These are phyloP conservation scores for Sporothrix variecibatus DNA, from an alignment of 2,329 filamentous ascomycete species.

Conservation along the genomic window DNA sequence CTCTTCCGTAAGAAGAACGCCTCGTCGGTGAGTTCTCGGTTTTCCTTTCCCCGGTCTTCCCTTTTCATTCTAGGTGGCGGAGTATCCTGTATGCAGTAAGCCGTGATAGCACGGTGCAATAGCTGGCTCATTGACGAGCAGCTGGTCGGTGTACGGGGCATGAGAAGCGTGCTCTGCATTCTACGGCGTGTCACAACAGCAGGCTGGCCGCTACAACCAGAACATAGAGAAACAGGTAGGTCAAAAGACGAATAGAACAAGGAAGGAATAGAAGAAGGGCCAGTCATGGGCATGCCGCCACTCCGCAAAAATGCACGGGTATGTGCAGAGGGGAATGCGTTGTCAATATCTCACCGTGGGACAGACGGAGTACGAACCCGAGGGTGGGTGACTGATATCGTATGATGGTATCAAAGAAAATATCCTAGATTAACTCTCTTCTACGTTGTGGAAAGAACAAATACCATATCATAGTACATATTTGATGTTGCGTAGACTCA, in stretches of 20 bases:
- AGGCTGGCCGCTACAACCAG: background rate
- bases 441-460: too few species aligned
- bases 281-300: background rate
- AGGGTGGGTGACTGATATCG: background rate
- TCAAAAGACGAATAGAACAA: background rate
- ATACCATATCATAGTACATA: too few species aligned
- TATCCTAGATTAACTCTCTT: too few species aligned
- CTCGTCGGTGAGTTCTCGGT: background rate
- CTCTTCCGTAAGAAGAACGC: background rate
- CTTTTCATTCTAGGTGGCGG: background rate
- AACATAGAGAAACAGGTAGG: too few species aligned
- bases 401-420: background rate
- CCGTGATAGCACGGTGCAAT: background rate
- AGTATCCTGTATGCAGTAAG: background rate
- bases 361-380: background rate
- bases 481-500: too few species aligned
- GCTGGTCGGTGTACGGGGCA: background rate
- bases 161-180: background rate
- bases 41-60: background rate
- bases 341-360: constrained; percentile 6
- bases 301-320: background rate
- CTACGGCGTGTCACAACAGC: background rate
- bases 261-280: background rate
- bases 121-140: background rate
- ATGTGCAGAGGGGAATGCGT: constrained; percentile 7